phyloP scores from a whole-genome alignment of 2,329 filamentous ascomycete species.

The Aspergillus floridensis region DNA sequence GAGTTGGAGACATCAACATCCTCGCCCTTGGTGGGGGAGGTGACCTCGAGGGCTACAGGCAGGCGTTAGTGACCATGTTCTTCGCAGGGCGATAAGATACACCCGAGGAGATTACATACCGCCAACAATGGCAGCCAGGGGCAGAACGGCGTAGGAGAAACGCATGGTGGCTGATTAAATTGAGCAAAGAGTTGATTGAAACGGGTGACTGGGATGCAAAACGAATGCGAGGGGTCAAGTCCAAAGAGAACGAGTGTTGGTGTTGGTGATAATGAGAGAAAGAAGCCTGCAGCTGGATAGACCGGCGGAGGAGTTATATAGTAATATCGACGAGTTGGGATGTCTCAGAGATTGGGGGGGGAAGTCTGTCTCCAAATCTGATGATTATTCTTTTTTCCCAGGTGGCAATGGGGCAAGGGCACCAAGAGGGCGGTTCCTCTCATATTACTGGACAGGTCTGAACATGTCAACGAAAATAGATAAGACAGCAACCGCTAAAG shows the following conservation, averaged over 20 bases:
- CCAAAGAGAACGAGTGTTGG: not conserved
- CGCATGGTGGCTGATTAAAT: conserved; percentile 23
- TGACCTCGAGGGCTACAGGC: conserved; percentile 33
- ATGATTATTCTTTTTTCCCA: not conserved
- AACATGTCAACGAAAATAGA: not conserved
- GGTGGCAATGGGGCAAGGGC: not conserved
- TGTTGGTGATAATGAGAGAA: not conserved
- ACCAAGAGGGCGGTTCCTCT: not conserved
- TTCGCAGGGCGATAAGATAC: not conserved
- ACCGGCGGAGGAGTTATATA: not conserved
- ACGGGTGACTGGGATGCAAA: not conserved
- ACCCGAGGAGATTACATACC: conserved; percentile 20
- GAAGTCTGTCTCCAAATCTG: not conserved
- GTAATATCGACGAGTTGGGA: not conserved
- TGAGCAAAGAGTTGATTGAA: not conserved
- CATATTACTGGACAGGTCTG: not conserved
- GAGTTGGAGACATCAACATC: conserved; percentile 32
- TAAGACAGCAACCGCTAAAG: not conserved
- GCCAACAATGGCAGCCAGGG: conserved; percentile 29
- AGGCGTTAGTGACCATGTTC: not conserved
- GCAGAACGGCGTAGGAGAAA: conserved; percentile 25
- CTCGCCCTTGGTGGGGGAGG: conserved; percentile 31
- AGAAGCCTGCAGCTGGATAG: not conserved
- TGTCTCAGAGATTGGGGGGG: not conserved
- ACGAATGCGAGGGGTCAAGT: not conserved